These are phyloP conservation scores for Purshia tridentata DNA, from an alignment of 306 rosid species.

Conservation along the genomic window DNA sequence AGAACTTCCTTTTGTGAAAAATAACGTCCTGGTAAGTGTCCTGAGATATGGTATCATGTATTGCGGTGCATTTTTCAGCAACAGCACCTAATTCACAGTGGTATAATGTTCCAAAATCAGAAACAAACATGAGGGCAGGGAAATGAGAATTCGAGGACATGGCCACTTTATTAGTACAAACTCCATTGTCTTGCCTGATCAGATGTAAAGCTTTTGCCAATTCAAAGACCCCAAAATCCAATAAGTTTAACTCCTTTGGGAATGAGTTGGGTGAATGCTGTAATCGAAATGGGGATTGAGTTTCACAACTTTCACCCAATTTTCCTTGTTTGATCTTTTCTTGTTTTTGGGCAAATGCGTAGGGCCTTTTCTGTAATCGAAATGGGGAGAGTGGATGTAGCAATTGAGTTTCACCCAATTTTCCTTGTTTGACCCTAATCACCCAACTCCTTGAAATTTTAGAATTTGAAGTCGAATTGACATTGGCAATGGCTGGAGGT, in stretches of 20 bases:
- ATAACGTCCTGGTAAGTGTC: background rate
- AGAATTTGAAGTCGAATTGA: background rate
- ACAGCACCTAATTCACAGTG: slow-evolving; percentile 3
- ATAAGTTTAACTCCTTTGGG: slow-evolving; percentile 7
- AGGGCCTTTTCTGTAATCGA: background rate
- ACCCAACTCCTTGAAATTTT: slow-evolving; percentile 27
- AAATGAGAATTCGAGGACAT: slow-evolving; percentile 13
- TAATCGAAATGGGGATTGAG: background rate
- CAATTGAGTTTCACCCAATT: background rate
- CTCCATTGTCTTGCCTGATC: background rate
- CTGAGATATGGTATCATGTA: background rate
- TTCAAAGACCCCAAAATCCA: slow-evolving; percentile 24
- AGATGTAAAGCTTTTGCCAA: background rate
- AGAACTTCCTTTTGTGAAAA: background rate
- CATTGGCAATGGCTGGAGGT: background rate
- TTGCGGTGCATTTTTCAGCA: background rate
- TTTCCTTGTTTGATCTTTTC: no score
- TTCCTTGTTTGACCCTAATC: slow-evolving; percentile 5
- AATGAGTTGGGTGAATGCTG: background rate
- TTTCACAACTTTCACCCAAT: background rate
- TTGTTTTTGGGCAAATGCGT: no score
- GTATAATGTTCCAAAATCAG: background rate
- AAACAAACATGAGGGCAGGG: background rate
- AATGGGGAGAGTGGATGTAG: slow-evolving; percentile 21
- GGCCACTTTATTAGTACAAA: background rate